Percentiles rank a stretch among this genome's conserved stretches.
Evolutionary conservation across 306 rosid species (phyloP).

Genomic region (Urtica urens): DNA sequence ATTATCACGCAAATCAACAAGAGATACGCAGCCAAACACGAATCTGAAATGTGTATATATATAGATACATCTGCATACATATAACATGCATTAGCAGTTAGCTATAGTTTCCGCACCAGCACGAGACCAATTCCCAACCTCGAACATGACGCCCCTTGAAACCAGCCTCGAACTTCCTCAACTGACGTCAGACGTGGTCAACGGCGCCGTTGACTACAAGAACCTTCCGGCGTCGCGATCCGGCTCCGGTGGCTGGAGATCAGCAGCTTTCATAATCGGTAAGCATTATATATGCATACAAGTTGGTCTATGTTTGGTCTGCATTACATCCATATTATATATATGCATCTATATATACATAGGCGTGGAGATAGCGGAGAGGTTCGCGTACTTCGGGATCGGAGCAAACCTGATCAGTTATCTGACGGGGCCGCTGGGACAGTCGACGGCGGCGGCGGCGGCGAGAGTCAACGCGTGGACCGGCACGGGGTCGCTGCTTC

Average conservation of each 20-base stretch:
- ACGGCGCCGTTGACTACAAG: slow-evolving; percentile 27
- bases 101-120: too few relatives aligned
- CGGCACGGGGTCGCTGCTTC: slow-evolving; percentile 26
- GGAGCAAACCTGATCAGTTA: slow-evolving; percentile 26
- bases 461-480: slow-evolving; percentile 29
- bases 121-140: too few relatives aligned
- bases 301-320: too few relatives aligned
- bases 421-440: slow-evolving; percentile 28
- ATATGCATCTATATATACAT: too few relatives aligned
- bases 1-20: too few relatives aligned
- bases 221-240: slow-evolving; percentile 20
- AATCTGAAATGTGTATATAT: too few relatives aligned
- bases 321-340: too few relatives aligned
- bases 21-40: too few relatives aligned
- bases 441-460: slow-evolving; percentile 32
- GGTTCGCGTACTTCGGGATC: slow-evolving; percentile 34
- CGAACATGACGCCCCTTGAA: too few relatives aligned
- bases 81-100: too few relatives aligned
- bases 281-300: not conserved
- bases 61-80: too few relatives aligned
- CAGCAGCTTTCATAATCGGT: slow-evolving; percentile 26
- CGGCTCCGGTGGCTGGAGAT: slow-evolving; percentile 39
- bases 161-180: too few relatives aligned
- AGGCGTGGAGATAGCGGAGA: slow-evolving; percentile 42
- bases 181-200: slow-evolving; percentile 17